Evolutionary conservation across 78 protist genomes (phyloP).

Genomic region (Dictyostelium intermedium): DNA sequence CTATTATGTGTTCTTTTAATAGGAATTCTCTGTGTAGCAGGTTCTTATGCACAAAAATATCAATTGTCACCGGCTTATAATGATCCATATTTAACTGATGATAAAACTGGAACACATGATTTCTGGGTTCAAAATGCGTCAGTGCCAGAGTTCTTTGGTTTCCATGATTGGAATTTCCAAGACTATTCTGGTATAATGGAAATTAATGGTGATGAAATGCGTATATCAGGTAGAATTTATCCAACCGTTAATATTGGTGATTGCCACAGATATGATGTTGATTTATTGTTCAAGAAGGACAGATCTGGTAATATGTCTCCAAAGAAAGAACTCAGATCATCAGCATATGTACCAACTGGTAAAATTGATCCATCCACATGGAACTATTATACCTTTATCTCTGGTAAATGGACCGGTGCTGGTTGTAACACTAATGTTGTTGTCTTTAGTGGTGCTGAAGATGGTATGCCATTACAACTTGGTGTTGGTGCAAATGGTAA

Average conservation of each 20-base stretch:
- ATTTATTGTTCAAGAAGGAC: background rate
- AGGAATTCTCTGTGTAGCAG: background rate
- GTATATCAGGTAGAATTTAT: background rate
- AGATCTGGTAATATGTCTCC: background rate
- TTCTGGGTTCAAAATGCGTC: background rate
- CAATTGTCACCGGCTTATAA: background rate
- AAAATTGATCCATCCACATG: conserved; percentile 57
- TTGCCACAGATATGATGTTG: background rate
- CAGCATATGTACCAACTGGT: background rate
- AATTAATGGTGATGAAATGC: background rate
- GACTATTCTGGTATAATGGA: background rate
- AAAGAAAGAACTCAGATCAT: conserved; percentile 6
- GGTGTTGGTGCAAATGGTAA: conserved; percentile 67
- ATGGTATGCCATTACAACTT: conserved; percentile 19
- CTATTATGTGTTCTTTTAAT: background rate
- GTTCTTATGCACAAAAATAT: background rate
- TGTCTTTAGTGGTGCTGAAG: background rate
- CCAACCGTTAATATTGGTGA: background rate
- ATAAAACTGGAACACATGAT: background rate
- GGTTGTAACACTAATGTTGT: background rate
- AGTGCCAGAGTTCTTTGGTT: background rate
- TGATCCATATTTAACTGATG: background rate
- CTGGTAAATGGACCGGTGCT: background rate
- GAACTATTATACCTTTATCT: conserved; percentile 10
- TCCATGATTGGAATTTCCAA: background rate